phyloP scores from a whole-genome alignment of 139 green algal species.

The Closterium sp. region DNA sequence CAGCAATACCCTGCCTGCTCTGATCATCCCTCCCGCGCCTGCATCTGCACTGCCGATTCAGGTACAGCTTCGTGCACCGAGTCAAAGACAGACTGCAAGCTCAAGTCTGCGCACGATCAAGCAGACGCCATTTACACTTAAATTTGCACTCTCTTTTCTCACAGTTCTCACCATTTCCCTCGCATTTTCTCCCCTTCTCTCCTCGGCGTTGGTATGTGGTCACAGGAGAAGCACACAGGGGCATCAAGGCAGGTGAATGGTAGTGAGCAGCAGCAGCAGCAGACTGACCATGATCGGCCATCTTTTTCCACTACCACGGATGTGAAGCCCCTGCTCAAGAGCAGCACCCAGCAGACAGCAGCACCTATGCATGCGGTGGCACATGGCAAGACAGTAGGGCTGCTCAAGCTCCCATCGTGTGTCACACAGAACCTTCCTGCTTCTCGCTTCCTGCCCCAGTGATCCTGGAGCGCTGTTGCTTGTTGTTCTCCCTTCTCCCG shows the following conservation, averaged over 20 bases:
- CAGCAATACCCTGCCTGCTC: neutral
- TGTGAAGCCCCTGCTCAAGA: neutral
- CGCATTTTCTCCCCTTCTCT: no score
- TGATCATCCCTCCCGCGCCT: neutral
- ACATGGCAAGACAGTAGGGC: neutral
- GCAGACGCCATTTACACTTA: no score
- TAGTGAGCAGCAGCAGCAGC: neutral
- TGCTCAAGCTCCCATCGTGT: neutral
- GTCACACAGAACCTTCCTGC: neutral
- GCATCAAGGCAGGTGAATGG: neutral
- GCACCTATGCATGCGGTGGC: neutral
- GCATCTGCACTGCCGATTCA: neutral
- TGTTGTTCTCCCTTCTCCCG: no score
- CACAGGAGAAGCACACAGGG: neutral
- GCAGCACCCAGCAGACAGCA: neutral
- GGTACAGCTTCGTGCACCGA: neutral
- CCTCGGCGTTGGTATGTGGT: neutral
- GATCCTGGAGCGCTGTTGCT: neutral
- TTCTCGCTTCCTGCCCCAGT: neutral
- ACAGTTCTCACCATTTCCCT: no score
- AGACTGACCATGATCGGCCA: neutral
- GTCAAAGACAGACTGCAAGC: no score
- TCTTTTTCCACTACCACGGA: neutral
- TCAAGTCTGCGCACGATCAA: no score
- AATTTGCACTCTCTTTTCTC: no score